These are phyloP conservation scores for Gentiana straminea DNA, from an alignment of 257 asterid genomes.

Conservation along the genomic window DNA sequence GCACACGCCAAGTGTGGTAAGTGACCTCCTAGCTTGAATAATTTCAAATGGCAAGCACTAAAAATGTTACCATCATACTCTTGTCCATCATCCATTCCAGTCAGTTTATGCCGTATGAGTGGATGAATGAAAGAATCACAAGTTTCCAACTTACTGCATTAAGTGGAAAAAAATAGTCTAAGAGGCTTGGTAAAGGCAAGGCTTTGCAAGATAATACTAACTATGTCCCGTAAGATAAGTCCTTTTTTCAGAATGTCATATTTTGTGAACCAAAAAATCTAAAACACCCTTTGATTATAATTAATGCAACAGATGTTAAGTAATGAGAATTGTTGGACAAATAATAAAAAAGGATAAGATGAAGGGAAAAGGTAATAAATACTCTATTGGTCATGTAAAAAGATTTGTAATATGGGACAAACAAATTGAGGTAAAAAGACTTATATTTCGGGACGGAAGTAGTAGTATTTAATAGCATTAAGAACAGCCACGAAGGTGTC, in stretches of 20 bases:
- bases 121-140: slow-evolving; percentile 54
- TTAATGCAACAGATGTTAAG: too few species aligned
- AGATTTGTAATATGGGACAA: too few species aligned
- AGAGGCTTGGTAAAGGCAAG: neutral
- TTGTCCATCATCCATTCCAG: slow-evolving; percentile 32
- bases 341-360: too few species aligned
- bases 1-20: slow-evolving; percentile 38
- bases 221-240: neutral
- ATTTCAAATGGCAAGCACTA: slow-evolving; percentile 1
- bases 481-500: neutral
- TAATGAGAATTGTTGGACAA: too few species aligned
- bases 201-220: too few species aligned
- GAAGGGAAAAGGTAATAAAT: too few species aligned
- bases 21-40: slow-evolving; percentile 21
- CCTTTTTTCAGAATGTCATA: slow-evolving; percentile 3
- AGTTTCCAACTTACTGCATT: slow-evolving; percentile 44
- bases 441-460: too few species aligned
- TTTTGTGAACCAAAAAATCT: neutral
- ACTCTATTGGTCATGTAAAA: too few species aligned
- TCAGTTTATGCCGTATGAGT: slow-evolving; percentile 38
- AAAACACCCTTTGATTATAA: too few species aligned
- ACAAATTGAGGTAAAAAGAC: too few species aligned
- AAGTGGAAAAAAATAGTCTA: slow-evolving; percentile 15
- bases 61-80: slow-evolving; percentile 40
- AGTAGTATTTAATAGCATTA: neutral